Percentiles rank a stretch among this genome's conserved stretches.
phyloP scores from a whole-genome alignment of 2,329 filamentous ascomycete genomes.

The Zymoseptoria passerinii region DNA sequence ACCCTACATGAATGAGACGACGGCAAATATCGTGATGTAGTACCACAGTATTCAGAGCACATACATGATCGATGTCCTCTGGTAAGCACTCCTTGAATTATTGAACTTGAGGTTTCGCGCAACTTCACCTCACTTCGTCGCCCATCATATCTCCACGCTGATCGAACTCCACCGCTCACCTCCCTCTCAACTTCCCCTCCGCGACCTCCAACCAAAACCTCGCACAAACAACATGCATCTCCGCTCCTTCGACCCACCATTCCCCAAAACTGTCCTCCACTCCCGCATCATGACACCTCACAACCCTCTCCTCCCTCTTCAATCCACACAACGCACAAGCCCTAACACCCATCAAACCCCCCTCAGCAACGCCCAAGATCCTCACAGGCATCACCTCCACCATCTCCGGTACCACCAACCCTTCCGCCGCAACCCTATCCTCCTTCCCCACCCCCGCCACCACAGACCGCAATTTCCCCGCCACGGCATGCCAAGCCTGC shows the following conservation, averaged over 20 bases:
- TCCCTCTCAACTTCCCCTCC: background rate
- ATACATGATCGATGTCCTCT: too few species aligned
- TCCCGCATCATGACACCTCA: slow-evolving; percentile 59
- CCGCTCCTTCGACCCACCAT: slow-evolving; percentile 75
- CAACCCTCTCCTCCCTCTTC: slow-evolving; percentile 75
- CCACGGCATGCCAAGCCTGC: slow-evolving; percentile 12
- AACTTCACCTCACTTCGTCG: too few species aligned
- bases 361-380: slow-evolving; percentile 51
- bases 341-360: slow-evolving; percentile 65
- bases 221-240: slow-evolving; percentile 53
- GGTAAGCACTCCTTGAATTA: too few species aligned
- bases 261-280: slow-evolving; percentile 90
- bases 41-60: too few species aligned
- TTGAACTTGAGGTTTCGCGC: too few species aligned
- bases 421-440: slow-evolving; percentile 57
- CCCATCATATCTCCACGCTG: too few species aligned
- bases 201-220: slow-evolving; percentile 66
- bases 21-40: too few species aligned
- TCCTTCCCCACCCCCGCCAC: background rate
- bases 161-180: background rate
- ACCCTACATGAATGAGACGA: too few species aligned
- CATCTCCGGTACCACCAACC: slow-evolving; percentile 56
- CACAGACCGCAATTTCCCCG: background rate
- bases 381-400: slow-evolving; percentile 60
- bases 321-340: slow-evolving; percentile 80